Conservation (phyloP, 495 filamentous ascomycete genomes). For the Aspergillus biplanus region DNA sequence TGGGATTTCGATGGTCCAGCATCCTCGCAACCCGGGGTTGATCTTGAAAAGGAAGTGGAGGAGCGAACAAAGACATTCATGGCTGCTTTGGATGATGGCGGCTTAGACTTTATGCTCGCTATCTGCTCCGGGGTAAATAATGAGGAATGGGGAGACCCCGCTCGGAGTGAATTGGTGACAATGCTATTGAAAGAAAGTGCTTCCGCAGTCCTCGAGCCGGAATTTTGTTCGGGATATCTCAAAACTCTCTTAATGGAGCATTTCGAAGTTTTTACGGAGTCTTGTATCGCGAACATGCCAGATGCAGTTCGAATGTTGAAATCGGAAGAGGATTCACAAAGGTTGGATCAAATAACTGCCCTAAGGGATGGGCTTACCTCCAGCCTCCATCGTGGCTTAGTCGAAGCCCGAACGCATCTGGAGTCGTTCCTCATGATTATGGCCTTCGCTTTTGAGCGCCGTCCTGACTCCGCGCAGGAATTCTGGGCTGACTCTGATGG, state of each 20-base stretch:
- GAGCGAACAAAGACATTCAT: slow-evolving; percentile 71
- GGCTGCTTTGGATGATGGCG: slow-evolving; percentile 82
- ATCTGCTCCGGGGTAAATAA: slow-evolving; percentile 76
- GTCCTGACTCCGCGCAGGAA: slow-evolving; percentile 76
- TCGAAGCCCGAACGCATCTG: slow-evolving; percentile 69
- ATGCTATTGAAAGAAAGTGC: slow-evolving; percentile 79
- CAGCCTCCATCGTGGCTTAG: slow-evolving; percentile 47
- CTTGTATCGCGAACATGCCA: slow-evolving; percentile 92
- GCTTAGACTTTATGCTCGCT: slow-evolving; percentile 87
- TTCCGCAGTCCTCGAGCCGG: slow-evolving; percentile 61
- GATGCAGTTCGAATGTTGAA: slow-evolving; percentile 86
- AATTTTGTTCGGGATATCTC: slow-evolving; percentile 65
- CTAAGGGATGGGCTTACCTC: slow-evolving; percentile 52
- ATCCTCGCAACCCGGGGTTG: slow-evolving; percentile 55
- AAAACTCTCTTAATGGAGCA: slow-evolving; percentile 73
- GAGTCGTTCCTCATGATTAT: slow-evolving; percentile 93
- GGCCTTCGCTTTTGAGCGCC: slow-evolving; percentile 84
- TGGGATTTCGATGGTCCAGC: slow-evolving; percentile 74
- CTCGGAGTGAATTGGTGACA: slow-evolving; percentile 70
- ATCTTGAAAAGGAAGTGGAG: slow-evolving; percentile 67
- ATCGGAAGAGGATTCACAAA: slow-evolving; percentile 85
- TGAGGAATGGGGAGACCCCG: slow-evolving; percentile 80
- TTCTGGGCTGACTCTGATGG: slow-evolving; percentile 91
- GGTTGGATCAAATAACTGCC: slow-evolving; percentile 65
- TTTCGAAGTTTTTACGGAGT: slow-evolving; percentile 83